Conservation (phyloP, 148 eudicot genomes). For the Cornus kousa region DNA sequence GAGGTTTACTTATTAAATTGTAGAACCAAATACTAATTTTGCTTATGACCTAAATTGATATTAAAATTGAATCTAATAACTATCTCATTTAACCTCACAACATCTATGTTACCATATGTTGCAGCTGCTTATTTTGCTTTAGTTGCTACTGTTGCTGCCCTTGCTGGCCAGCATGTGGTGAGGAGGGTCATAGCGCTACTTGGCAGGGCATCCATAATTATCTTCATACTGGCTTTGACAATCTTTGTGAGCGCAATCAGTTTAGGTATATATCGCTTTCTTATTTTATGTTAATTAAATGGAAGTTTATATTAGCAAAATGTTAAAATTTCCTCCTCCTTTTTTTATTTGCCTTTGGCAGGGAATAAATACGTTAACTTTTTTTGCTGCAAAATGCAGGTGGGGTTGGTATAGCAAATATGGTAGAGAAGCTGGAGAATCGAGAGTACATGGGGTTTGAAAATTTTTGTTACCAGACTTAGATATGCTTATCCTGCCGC, state of each 20-base stretch:
- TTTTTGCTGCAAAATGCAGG: conserved; percentile 21
- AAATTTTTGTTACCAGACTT: conserved; percentile 30
- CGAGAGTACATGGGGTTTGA: conserved; percentile 66
- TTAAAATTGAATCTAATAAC: not conserved
- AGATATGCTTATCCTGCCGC: not conserved
- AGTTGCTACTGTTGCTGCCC: conserved; percentile 48
- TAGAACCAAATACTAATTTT: not conserved
- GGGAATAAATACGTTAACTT: not conserved
- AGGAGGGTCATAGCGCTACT: conserved; percentile 34
- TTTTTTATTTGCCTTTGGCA: not conserved
- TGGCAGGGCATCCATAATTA: conserved; percentile 56
- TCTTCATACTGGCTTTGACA: conserved; percentile 49
- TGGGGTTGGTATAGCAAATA: conserved; percentile 49
- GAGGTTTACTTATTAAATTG: not conserved
- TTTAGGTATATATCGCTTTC: conserved; percentile 24
- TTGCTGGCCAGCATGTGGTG: conserved; percentile 49
- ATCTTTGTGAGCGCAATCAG: conserved; percentile 49
- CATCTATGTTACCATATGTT: not conserved
- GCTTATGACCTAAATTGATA: not conserved
- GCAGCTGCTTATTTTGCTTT: conserved; percentile 47
- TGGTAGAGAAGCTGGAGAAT: conserved; percentile 45
- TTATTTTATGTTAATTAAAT: not conserved
- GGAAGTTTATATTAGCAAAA: not conserved
- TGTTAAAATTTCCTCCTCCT: not conserved
- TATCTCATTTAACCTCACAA: not conserved